A percentile compares a stretch with the other conserved stretches of the same genome.
phyloP scores from a whole-genome alignment of 2,329 filamentous ascomycete genomes.

The Coniochaeta ligniaria region DNA sequence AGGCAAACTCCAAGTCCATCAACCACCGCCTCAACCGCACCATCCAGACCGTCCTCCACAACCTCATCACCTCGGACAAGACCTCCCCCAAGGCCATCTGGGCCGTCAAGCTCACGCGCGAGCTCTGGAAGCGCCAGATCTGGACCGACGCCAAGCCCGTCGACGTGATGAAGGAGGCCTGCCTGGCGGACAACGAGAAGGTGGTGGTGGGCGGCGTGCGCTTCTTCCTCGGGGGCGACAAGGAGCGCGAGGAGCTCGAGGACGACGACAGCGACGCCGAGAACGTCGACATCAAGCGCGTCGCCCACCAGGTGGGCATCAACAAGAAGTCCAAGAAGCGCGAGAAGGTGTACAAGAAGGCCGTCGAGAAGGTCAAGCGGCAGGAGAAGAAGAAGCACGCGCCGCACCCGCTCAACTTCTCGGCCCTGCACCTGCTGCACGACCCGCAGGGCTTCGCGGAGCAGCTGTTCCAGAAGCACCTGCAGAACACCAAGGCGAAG shows the following conservation, averaged over 20 bases:
- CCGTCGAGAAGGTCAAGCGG: constrained; percentile 73
- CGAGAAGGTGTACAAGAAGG: constrained; percentile 69
- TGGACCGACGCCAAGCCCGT: constrained; percentile 94
- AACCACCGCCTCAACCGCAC: constrained; percentile 92
- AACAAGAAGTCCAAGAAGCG: constrained; percentile 97
- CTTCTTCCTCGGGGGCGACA: constrained; percentile 94
- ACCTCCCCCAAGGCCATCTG: constrained; percentile 82
- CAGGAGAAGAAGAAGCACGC: constrained; percentile 83
- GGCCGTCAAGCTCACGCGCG: constrained; percentile 91
- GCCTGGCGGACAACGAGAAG: constrained; percentile 85
- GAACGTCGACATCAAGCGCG: constrained; percentile 66
- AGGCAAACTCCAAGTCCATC: constrained; percentile 76
- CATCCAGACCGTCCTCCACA: constrained; percentile 89
- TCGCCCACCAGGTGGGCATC: constrained; percentile 80
- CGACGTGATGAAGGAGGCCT: constrained; percentile 96
- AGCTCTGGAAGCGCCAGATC: constrained; percentile 93
- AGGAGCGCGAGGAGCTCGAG: constrained; percentile 87
- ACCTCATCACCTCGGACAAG: constrained; percentile 79
- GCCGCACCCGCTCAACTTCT: constrained; percentile 89
- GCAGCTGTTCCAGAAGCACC: constrained; percentile 79
- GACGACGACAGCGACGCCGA: constrained; percentile 85
- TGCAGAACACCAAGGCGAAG: constrained; percentile 80
- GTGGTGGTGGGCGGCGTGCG: constrained; percentile 79
- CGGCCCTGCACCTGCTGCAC: constrained; percentile 85
- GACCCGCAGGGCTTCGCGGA: constrained; percentile 94